Evolutionary conservation across 768 basidiomycete genomes (phyloP).

Genomic region (Leucosporidium scottii): DNA sequence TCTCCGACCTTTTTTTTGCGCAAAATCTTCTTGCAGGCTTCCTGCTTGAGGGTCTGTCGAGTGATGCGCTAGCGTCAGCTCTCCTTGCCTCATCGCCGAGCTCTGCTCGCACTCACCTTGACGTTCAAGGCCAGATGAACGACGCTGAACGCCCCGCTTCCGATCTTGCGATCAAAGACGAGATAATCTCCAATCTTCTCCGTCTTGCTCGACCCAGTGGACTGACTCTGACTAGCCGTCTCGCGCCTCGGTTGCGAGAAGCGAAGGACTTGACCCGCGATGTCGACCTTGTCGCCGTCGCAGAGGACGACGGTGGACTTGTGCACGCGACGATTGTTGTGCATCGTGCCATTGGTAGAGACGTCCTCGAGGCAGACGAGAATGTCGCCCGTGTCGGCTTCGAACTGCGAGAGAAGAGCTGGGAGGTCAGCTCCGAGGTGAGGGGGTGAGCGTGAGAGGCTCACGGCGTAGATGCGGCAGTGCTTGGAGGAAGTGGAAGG

Average conservation of each 20-base stretch:
- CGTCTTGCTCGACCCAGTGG: no score
- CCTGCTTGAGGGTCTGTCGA: constrained; percentile 14
- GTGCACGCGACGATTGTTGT: constrained; percentile 12
- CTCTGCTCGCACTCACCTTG: no score
- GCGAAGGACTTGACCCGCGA: constrained; percentile 15
- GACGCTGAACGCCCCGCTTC: not conserved
- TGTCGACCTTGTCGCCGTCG: constrained; percentile 25
- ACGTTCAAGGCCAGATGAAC: not conserved
- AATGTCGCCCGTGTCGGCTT: constrained; percentile 14
- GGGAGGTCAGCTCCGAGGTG: no score
- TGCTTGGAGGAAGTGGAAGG: not conserved
- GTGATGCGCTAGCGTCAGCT: not conserved
- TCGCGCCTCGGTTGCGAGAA: constrained; percentile 12
- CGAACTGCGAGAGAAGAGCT: constrained; percentile 1
- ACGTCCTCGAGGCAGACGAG: constrained; percentile 17
- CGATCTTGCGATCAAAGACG: constrained; percentile 11
- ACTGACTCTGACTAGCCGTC: no score
- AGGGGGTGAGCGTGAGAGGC: no score
- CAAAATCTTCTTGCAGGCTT: constrained; percentile 23
- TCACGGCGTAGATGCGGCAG: not conserved
- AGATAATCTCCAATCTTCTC: constrained; percentile 10
- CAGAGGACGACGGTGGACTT: constrained; percentile 11
- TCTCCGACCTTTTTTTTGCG: not conserved
- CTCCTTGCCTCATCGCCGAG: not conserved
- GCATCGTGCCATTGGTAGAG: constrained; percentile 18